Evolutionary conservation across 257 asterid genomes (phyloP).

Genomic region (Cinchona pubescens): DNA sequence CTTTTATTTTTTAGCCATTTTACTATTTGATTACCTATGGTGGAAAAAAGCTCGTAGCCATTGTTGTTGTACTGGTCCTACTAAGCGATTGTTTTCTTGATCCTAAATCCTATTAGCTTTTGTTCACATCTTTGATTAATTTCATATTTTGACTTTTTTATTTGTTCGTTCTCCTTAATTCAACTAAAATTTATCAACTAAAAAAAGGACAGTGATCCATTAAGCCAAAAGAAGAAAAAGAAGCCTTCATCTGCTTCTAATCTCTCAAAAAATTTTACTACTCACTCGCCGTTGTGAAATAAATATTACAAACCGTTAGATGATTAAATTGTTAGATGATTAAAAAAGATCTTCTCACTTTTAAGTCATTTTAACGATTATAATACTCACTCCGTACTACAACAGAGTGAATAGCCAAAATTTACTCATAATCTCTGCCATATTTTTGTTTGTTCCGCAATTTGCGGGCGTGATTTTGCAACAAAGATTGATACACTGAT

Average conservation of each 20-base stretch:
- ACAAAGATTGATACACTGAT: not conserved
- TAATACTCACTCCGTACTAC: no score
- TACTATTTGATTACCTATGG: not conserved
- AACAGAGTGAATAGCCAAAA: no score
- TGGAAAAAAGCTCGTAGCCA: constrained; percentile 2
- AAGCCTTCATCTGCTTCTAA: not conserved
- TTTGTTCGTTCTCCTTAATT: not conserved
- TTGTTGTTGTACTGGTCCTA: not conserved
- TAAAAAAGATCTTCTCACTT: no score
- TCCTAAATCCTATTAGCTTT: not conserved
- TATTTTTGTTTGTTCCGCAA: constrained; percentile 1
- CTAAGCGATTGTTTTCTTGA: not conserved
- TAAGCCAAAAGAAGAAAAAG: not conserved
- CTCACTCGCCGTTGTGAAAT: no score
- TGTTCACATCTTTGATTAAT: not conserved
- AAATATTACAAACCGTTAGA: no score
- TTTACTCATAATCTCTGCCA: no score
- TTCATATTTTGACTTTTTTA: not conserved
- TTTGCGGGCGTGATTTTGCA: constrained; percentile 6
- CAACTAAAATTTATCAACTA: no score
- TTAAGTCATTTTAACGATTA: no score
- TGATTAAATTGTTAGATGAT: no score
- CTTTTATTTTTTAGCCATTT: no score
- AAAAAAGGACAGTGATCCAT: not conserved
- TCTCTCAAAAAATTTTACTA: no score